Percentiles rank a stretch among this genome's conserved stretches.
Evolutionary conservation across 176 grass and related monocot species (phyloP).

Genomic region (Pontederia crassipes): DNA sequence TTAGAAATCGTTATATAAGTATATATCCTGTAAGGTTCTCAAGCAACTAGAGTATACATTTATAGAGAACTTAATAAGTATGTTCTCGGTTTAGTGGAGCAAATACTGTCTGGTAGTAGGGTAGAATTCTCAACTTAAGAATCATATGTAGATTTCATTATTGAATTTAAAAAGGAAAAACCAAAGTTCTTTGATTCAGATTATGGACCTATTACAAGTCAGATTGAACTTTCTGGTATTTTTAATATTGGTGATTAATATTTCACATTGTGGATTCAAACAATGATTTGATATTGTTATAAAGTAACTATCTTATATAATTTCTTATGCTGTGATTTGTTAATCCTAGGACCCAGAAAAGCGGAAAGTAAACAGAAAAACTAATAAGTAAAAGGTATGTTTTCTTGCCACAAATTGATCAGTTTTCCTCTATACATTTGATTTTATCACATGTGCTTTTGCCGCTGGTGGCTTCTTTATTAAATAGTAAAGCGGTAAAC

Average conservation of each 20-base stretch:
- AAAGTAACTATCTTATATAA: background rate
- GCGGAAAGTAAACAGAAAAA: slow-evolving; percentile 1
- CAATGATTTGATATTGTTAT: background rate
- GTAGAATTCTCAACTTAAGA: too few species aligned
- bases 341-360: slow-evolving; percentile 15
- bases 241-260: background rate
- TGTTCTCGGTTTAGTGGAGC: too few species aligned
- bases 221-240: too few species aligned
- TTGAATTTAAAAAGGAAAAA: too few species aligned
- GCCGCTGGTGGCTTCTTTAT: background rate
- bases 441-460: background rate
- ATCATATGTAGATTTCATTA: too few species aligned
- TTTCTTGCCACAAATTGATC: background rate
- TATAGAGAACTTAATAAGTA: too few species aligned
- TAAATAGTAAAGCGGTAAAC: background rate
- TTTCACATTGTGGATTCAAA: background rate
- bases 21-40: too few species aligned
- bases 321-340: background rate
- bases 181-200: too few species aligned
- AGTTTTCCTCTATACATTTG: background rate
- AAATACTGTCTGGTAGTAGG: too few species aligned
- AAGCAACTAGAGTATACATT: too few species aligned
- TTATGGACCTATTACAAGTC: too few species aligned
- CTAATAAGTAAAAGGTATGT: slow-evolving; percentile 13
- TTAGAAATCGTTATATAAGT: too few species aligned